Base-by-base conservation (phyloP, 805 yeast species). In the Hanseniaspora nectarophila region DNA sequence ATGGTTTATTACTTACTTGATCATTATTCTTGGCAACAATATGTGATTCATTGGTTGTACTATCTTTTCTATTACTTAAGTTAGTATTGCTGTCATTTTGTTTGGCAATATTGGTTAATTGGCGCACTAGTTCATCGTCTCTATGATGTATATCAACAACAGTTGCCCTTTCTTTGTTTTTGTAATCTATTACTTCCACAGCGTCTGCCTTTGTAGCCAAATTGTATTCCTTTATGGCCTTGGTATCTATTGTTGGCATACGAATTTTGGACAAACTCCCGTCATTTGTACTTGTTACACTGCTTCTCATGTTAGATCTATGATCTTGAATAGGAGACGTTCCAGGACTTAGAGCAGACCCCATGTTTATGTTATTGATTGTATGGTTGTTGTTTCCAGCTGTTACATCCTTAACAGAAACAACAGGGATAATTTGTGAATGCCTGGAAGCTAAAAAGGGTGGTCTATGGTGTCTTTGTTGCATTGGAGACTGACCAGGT, bases 371-470 rank as follows among this genome's bases (percentile, higher is more conserved):
- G 21, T 46, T 20, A 46, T 39, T 37, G 23, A 26, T 6, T 13
- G 38, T 21, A 15, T 38, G 29, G 40, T 45, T 40, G 21, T 28
- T 26, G 38, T 35, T 37, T n/a, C 29, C 33, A 8, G 44, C 20
- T 3, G 23, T 13, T 16, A 44, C 15, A 34, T 51, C 54, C 24
- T 43, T 44, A 2, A 44, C 54, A 18, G 54, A 43, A n/a, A 33
- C 60, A 40, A 62, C 49, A 10, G 70, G 68, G 37, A 66, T 47
- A 18, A 66, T 65, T 43, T 63, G 66, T 4, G 70, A 61, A 51
- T 66, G 70, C 46, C 66, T 66, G 2, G 61, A 61, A 5, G 70
- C 60, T 37, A 63, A 62, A 53, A 65, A 66, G 16, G 70, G 70
- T 12, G 63, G 59, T 33, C 58, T 60, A 28, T 43, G 35, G 15